phyloP scores from a whole-genome alignment of 148 eudicot species.

The Euryodendron excelsum region DNA sequence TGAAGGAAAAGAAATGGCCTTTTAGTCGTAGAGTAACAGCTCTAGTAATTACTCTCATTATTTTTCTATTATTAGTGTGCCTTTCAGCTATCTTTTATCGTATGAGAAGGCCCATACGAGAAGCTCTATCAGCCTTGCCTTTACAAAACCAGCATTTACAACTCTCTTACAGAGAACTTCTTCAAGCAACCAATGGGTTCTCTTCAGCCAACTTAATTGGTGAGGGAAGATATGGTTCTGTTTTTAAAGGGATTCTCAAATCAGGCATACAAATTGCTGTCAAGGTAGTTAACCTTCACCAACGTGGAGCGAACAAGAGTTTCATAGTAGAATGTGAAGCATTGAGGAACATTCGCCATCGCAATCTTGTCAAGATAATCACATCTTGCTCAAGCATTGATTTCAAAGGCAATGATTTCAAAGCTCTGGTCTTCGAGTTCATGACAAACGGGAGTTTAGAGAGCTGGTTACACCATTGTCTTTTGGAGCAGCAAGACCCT shows the following conservation, averaged over 20 bases:
- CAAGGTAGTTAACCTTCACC: constrained; percentile 20
- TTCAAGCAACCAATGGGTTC: constrained; percentile 17
- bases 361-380: constrained; percentile 19
- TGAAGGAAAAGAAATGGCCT: background rate
- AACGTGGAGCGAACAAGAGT: constrained; percentile 15
- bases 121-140: background rate
- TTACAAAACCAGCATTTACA: background rate
- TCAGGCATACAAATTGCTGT: constrained; percentile 10
- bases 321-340: constrained; percentile 22
- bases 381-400: constrained; percentile 20
- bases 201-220: constrained; percentile 19
- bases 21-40: background rate
- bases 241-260: constrained; percentile 13
- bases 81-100: background rate
- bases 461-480: constrained; percentile 13
- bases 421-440: constrained; percentile 16
- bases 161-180: constrained; percentile 17
- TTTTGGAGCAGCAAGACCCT: background rate
- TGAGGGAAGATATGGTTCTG: constrained; percentile 18
- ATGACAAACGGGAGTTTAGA: constrained; percentile 24
- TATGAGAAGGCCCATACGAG: background rate
- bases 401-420: constrained; percentile 12
- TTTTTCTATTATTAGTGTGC: background rate
- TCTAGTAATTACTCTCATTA: background rate
- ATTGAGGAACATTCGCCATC: constrained; percentile 17